These are phyloP conservation scores for Oryza officinalis DNA, from an alignment of 176 grass and related monocot genomes.

Conservation along the genomic window DNA sequence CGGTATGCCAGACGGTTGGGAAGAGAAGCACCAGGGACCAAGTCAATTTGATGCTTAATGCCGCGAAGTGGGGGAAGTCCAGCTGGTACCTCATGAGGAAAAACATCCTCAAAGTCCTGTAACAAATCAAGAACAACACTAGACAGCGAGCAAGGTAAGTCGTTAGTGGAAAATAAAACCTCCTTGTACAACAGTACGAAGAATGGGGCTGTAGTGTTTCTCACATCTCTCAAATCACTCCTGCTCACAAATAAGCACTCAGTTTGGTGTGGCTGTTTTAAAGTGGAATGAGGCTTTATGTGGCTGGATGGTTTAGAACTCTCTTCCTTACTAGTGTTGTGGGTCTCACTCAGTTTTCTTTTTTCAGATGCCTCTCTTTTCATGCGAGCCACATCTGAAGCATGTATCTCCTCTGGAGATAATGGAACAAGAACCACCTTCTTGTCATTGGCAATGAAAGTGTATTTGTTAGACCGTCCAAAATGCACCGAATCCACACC, in stretches of 20 bases:
- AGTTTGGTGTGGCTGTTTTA: neutral
- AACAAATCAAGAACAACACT: neutral
- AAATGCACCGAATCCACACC: too few relatives aligned
- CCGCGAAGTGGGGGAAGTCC: neutral
- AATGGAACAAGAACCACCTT: neutral
- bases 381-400: neutral
- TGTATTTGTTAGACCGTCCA: too few relatives aligned
- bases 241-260: neutral
- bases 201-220: neutral
- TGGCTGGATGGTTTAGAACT: neutral
- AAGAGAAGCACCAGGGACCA: slow-evolving; percentile 1
- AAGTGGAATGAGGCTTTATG: neutral
- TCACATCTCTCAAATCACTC: neutral
- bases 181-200: neutral
- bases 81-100: neutral
- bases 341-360: neutral
- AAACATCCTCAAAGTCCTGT: neutral
- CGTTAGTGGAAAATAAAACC: too few relatives aligned
- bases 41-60: slow-evolving; percentile 9
- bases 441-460: neutral
- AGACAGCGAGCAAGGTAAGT: too few relatives aligned
- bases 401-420: neutral
- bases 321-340: neutral
- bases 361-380: neutral
- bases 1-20: neutral